A percentile compares a stretch with the other conserved stretches of the same genome.
These are phyloP conservation scores for Sarocladium kiliense DNA, from an alignment of 2,329 filamentous ascomycete species.

Conservation along the genomic window DNA sequence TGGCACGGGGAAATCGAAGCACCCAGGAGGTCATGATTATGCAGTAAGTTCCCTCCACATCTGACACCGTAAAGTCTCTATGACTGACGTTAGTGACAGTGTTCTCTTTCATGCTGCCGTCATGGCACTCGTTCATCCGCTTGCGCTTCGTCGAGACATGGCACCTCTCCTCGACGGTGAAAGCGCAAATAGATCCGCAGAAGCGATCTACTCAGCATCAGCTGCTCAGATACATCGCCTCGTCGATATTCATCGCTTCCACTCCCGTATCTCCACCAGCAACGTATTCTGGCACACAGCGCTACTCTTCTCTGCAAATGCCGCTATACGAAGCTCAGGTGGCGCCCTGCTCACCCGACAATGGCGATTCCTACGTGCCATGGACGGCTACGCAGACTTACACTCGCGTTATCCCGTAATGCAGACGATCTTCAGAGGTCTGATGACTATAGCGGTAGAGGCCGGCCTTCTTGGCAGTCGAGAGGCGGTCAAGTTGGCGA, in stretches of 20 bases:
- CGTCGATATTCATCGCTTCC: conserved; percentile 8
- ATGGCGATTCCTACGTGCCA: conserved; percentile 7
- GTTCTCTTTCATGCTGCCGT: conserved; percentile 11
- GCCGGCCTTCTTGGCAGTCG: conserved; percentile 4
- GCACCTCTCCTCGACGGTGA: background rate
- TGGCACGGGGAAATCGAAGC: conserved; percentile 11
- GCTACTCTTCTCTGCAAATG: conserved; percentile 12
- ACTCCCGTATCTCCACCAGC: background rate
- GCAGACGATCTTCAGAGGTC: conserved; percentile 9
- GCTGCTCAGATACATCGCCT: conserved; percentile 10
- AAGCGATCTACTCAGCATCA: conserved; percentile 9
- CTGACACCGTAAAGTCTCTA: no score
- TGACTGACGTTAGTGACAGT: no score
- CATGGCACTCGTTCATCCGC: conserved; percentile 7
- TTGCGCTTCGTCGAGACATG: background rate
- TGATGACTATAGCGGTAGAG: conserved; percentile 11
- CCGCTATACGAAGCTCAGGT: background rate
- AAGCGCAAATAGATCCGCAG: background rate
- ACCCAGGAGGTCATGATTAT: conserved; percentile 11
- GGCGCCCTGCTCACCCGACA: background rate
- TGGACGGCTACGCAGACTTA: conserved; percentile 11
- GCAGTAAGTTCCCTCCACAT: conserved; percentile 9
- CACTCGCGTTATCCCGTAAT: conserved; percentile 9
- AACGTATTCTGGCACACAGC: conserved; percentile 12
- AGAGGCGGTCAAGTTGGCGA: conserved; percentile 7